These are phyloP conservation scores for Protea cynaroides DNA, from an alignment of 164 flowering plant species.

Conservation along the genomic window DNA sequence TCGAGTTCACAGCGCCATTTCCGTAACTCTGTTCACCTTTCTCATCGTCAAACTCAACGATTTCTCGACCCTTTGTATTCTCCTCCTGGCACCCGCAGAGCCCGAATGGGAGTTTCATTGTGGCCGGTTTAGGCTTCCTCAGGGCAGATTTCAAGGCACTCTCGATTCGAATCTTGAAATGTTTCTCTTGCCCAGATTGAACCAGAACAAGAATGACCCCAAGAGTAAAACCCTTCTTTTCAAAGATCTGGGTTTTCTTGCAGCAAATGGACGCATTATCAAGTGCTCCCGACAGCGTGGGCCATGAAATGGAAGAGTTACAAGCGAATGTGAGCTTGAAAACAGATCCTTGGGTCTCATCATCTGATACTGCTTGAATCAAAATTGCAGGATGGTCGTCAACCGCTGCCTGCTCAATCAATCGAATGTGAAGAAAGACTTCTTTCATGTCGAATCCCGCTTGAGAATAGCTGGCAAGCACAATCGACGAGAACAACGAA, in stretches of 20 bases:
- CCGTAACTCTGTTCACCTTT: constrained; percentile 28
- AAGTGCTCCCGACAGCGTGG: constrained; percentile 50
- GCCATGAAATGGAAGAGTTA: constrained; percentile 55
- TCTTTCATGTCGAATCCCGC: constrained; percentile 69
- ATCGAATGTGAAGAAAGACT: constrained; percentile 55
- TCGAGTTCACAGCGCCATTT: constrained; percentile 36
- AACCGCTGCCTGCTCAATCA: constrained; percentile 58
- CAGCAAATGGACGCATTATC: constrained; percentile 56
- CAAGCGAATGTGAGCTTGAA: constrained; percentile 64
- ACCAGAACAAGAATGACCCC: constrained; percentile 45
- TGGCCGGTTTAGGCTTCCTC: constrained; percentile 41
- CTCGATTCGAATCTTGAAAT: constrained; percentile 37
- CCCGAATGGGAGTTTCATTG: constrained; percentile 1
- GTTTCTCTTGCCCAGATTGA: constrained; percentile 51
- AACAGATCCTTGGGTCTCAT: constrained; percentile 33
- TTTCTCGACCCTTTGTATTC: constrained; percentile 25
- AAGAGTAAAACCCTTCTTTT: constrained; percentile 57
- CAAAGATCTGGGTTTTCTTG: constrained; percentile 69
- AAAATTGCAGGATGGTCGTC: constrained; percentile 46
- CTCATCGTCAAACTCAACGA: constrained; percentile 52
- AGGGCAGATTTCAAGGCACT: constrained; percentile 44
- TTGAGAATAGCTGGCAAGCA: constrained; percentile 31
- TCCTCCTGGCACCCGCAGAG: constrained; percentile 7
- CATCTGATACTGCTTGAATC: constrained; percentile 44
- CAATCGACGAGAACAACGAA: background rate